These are phyloP conservation scores for Bothriochloa decipiens DNA, from an alignment of 176 grass and related monocot genomes.

Conservation along the genomic window DNA sequence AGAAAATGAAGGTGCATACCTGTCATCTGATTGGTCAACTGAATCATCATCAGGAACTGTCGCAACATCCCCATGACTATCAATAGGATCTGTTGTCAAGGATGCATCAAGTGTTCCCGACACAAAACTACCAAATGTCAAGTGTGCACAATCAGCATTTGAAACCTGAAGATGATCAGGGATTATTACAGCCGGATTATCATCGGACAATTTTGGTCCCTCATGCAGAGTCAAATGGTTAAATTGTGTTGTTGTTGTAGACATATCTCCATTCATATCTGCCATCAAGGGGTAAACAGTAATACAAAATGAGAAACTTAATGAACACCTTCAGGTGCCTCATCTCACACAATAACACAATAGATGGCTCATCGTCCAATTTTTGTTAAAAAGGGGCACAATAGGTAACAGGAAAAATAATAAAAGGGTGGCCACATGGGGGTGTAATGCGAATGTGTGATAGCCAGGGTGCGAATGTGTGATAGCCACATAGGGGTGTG, in stretches of 20 bases:
- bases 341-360: neutral
- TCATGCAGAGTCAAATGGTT: constrained; percentile 57
- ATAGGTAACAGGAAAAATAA: neutral
- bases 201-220: constrained; percentile 50
- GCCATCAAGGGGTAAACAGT: constrained; percentile 23
- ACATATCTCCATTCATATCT: constrained; percentile 51
- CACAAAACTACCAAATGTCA: constrained; percentile 82
- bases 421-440: neutral
- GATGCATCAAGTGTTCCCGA: constrained; percentile 71
- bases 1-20: constrained; percentile 39
- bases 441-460: too few relatives aligned
- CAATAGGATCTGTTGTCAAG: constrained; percentile 45
- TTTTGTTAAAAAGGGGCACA: neutral
- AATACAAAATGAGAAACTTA: constrained; percentile 15
- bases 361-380: neutral
- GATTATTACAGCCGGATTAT: constrained; percentile 79
- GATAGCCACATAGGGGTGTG: neutral
- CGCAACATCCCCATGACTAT: constrained; percentile 45
- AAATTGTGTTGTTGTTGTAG: constrained; percentile 43
- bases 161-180: constrained; percentile 76
- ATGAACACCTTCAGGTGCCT: neutral
- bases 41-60: constrained; percentile 45
- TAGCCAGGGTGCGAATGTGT: too few relatives aligned
- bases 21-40: constrained; percentile 44
- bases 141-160: constrained; percentile 64